Evolutionary conservation across 208 protist species (phyloP).

Genomic region (Acanthamoeba lenticulata): DNA sequence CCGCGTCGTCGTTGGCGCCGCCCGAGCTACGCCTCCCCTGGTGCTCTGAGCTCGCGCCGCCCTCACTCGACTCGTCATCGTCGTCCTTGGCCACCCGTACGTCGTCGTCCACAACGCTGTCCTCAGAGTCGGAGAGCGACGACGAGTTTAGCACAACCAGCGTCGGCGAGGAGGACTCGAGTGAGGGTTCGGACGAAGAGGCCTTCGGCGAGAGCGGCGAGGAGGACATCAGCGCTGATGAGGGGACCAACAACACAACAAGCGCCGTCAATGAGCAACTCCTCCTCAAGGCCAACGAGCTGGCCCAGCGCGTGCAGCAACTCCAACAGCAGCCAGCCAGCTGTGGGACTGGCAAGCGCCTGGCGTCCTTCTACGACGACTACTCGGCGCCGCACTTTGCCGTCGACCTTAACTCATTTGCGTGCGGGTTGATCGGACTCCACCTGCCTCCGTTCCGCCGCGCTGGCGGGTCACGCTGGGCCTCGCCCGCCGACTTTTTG

Average conservation of each 20-base stretch:
- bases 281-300: background rate
- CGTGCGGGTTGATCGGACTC: background rate
- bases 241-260: background rate
- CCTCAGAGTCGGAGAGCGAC: background rate
- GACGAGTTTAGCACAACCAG: background rate
- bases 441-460: background rate
- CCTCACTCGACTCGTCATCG: background rate
- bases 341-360: background rate
- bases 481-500: background rate
- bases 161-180: background rate
- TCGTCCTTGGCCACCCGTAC: background rate
- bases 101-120: too few relatives aligned
- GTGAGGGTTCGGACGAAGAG: background rate
- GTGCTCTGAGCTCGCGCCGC: background rate
- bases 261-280: background rate
- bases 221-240: background rate
- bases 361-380: background rate
- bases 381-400: conserved; percentile 14
- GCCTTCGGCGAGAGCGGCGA: background rate
- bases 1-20: too few relatives aligned
- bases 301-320: background rate
- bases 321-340: background rate
- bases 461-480: background rate
- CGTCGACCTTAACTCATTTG: background rate
- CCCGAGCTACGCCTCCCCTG: background rate